Evolutionary conservation across 2,329 filamentous ascomycete species (phyloP), one percentile per base, ranked within the genome.

Genomic region (Mariannaea sp.): DNA sequence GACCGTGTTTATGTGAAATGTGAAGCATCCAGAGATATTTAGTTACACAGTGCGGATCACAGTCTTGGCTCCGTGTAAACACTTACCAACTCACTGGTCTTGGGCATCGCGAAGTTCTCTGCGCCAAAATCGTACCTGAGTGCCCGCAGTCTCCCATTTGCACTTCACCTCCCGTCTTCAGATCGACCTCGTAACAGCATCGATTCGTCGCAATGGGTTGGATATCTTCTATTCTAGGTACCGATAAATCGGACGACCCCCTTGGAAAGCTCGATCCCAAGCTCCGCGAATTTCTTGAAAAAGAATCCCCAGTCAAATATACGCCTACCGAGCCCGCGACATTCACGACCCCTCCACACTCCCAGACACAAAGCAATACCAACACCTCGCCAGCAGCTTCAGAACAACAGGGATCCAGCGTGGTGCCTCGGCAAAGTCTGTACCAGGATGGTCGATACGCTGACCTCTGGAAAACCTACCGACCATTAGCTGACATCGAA

Each of bases 401-500:
- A 20, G 50, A 56, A 19, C 16, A 47, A 9, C 56, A 60, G 4
- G 40, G 55, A 24, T 55, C 70, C 3, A 24, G 38, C 3, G 77
- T n/a, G n/a, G n/a, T 83, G 5, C 82, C 82, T 1, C 63, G 67
- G 1, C 75, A 79, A 59, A 83, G 80, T 61, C 71, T 83, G 19
- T 85, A 78, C 68, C 80, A 77, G 50, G 82, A 85, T 66, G 82
- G 82, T n/a, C 79, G 82, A 38, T 85, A 85, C 73, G 91, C 92
- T 50, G 83, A 97, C 70, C 79, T 99, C 26, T 99, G 94, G 94
- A 93, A 92, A 74, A 90, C 83, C 53, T 99, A 99, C 79, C 82
- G 82, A 53, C 87, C 93, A 7, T 84, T 89, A 46, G 70, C 78
- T 29, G 79, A 88, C 51, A 75, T 95, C 55, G 87, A 93, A 66